These are phyloP conservation scores for Fistulina hepatica DNA, from an alignment of 1,284 basidiomycete species.

Conservation along the genomic window DNA sequence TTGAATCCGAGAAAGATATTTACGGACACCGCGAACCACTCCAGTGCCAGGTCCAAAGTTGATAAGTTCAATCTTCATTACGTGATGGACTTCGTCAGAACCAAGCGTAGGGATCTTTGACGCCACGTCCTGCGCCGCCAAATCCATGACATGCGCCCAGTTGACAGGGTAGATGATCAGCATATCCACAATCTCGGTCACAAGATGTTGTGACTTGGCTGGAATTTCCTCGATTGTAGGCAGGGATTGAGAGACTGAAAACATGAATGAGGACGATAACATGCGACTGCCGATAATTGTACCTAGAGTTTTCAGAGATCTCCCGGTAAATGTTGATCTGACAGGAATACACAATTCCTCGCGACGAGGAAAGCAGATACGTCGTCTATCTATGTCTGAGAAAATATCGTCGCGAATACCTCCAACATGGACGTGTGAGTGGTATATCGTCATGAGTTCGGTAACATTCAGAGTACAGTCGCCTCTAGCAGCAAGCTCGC, in stretches of 20 bases:
- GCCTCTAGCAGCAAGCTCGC: constrained; percentile 22
- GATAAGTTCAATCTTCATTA: constrained; percentile 30
- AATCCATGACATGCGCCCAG: constrained; percentile 35
- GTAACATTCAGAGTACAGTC: constrained; percentile 31
- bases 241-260: neutral
- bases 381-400: constrained; percentile 30
- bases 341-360: constrained; percentile 34
- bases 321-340: constrained; percentile 38
- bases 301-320: constrained; percentile 20
- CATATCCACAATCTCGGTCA: constrained; percentile 45
- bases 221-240: neutral
- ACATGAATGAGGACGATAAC: neutral
- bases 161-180: constrained; percentile 43
- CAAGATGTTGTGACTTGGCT: neutral
- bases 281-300: constrained; percentile 24
- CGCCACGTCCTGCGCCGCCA: constrained; percentile 22
- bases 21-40: constrained; percentile 14
- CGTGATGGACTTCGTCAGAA: no score
- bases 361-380: constrained; percentile 40
- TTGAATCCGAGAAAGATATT: constrained; percentile 7
- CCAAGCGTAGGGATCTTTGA: no score
- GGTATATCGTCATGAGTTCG: constrained; percentile 42
- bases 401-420: constrained; percentile 31
- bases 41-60: constrained; percentile 48
- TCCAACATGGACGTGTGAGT: constrained; percentile 29